Conservation (phyloP, 208 protist species). For the Trypanosoma caninum region DNA sequence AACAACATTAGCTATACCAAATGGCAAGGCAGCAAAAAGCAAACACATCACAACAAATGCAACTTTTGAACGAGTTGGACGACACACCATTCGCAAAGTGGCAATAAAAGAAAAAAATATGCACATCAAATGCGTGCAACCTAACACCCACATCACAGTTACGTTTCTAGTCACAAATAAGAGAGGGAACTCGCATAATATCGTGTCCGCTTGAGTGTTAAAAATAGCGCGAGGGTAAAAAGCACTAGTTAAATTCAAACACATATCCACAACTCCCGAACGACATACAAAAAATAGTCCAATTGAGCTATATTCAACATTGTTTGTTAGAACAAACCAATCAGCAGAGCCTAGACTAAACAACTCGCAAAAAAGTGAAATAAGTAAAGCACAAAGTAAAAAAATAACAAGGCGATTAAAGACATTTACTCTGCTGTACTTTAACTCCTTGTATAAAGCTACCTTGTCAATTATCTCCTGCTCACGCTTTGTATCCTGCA, state of each 20-base stretch:
- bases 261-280: constrained; percentile 27
- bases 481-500: constrained; percentile 24
- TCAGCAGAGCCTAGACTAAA: constrained; percentile 52
- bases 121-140: constrained; percentile 39
- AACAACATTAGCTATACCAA: constrained; percentile 40
- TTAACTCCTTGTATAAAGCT: constrained; percentile 77
- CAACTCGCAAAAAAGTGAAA: constrained; percentile 38
- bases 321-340: constrained; percentile 40
- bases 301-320: constrained; percentile 26
- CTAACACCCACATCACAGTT: constrained; percentile 44
- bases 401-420: constrained; percentile 56
- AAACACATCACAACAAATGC: constrained; percentile 30
- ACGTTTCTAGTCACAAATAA: constrained; percentile 34
- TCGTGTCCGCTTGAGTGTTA: constrained; percentile 29
- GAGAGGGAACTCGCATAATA: constrained; percentile 34
- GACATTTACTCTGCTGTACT: constrained; percentile 70
- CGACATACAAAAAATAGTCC: constrained; percentile 59
- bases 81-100: constrained; percentile 26
- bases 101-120: constrained; percentile 29
- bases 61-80: constrained; percentile 50
- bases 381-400: constrained; percentile 38
- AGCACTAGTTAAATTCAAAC: constrained; percentile 24
- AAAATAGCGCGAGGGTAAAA: constrained; percentile 21
- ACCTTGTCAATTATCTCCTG: constrained; percentile 40
- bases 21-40: constrained; percentile 25